These are phyloP conservation scores for Clavispora santaluciae DNA, from an alignment of 805 yeast genomes.

Conservation along the genomic window DNA sequence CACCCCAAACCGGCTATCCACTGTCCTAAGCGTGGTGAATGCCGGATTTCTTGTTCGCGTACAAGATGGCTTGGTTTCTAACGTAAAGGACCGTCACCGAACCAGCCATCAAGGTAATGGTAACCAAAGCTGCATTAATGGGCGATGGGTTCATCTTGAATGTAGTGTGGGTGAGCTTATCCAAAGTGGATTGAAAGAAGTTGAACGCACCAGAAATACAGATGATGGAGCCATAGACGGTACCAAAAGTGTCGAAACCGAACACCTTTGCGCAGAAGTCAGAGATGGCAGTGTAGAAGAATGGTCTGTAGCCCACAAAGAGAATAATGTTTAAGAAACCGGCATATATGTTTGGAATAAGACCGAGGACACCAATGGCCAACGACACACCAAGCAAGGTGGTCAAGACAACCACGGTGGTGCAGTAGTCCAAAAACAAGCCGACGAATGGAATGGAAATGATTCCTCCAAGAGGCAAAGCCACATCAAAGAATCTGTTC, in stretches of 20 bases:
- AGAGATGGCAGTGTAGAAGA: slow-evolving; percentile 52
- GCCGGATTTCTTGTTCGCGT: not conserved
- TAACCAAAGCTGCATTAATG: slow-evolving; percentile 37
- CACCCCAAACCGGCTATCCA: too few relatives aligned
- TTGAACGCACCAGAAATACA: slow-evolving; percentile 49
- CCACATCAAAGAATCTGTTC: slow-evolving; percentile 47
- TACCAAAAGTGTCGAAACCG: slow-evolving; percentile 58
- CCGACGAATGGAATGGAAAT: slow-evolving; percentile 53
- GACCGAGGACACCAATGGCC: slow-evolving; percentile 46
- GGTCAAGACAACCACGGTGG: slow-evolving; percentile 42
- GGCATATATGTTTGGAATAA: slow-evolving; percentile 33
- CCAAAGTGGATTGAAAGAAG: slow-evolving; percentile 44
- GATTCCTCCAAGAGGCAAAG: slow-evolving; percentile 54
- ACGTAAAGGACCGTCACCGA: slow-evolving; percentile 38
- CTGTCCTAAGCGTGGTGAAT: not conserved
- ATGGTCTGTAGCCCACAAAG: slow-evolving; percentile 53
- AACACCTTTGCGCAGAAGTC: slow-evolving; percentile 61
- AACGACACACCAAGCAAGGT: slow-evolving; percentile 39
- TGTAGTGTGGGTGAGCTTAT: slow-evolving; percentile 44
- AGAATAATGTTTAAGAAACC: slow-evolving; percentile 44
- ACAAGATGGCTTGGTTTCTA: slow-evolving; percentile 9
- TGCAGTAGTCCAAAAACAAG: slow-evolving; percentile 42
- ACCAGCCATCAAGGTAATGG: slow-evolving; percentile 41
- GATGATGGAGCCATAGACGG: slow-evolving; percentile 53
- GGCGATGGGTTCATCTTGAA: slow-evolving; percentile 56